Evolutionary conservation across 805 yeast species (phyloP), one percentile per base, ranked within the genome.

Genomic region (Candida qinlingensis): DNA sequence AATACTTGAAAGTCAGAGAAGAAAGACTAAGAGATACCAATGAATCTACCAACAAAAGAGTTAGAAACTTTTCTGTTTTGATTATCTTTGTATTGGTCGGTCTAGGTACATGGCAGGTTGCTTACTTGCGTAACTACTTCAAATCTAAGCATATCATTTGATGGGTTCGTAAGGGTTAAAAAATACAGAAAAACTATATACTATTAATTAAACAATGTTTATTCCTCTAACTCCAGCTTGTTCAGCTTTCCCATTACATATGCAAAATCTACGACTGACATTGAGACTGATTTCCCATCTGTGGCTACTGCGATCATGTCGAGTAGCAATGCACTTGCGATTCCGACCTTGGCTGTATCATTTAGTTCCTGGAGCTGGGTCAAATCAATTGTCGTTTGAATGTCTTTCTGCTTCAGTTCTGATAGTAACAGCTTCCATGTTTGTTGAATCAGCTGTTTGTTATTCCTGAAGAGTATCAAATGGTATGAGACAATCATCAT

Each of bases 1-100:
- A 81, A 53, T 94, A 92, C 70, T 78, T 94, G 72, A 85, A 85
- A 62, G 71, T 70, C 51, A 87, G 99, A 71, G 99, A 94, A 71
- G 92, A 84, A 68, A 80, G 88, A 69, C 76, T 94, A 70, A 86
- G 99, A 74, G 95, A 94, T 67, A 94, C 99, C 45, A 94, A 94
- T 70, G 99, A 94, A 74, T 84, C 95, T 39, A 94, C 99, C 45
- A 94, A 94, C 71, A 76, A 85, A 58, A 83, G 99, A 66, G 97
- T 92, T 50, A 84, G 89, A 72, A 82, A 84, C 71, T 94, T 94
- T 67, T 87, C 96, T 12, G 59, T 87, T 33, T 61, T 82, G 41
- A 80, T 89, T 52, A 75, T 90, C 50, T 31, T 84, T 37, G 75
- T 89, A 36, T 77, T 94, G 65, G 64, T 89, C 45, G 80, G 81